These are phyloP conservation scores for Pleurotus eryngii DNA, from an alignment of 768 basidiomycete genomes.

Conservation along the genomic window DNA sequence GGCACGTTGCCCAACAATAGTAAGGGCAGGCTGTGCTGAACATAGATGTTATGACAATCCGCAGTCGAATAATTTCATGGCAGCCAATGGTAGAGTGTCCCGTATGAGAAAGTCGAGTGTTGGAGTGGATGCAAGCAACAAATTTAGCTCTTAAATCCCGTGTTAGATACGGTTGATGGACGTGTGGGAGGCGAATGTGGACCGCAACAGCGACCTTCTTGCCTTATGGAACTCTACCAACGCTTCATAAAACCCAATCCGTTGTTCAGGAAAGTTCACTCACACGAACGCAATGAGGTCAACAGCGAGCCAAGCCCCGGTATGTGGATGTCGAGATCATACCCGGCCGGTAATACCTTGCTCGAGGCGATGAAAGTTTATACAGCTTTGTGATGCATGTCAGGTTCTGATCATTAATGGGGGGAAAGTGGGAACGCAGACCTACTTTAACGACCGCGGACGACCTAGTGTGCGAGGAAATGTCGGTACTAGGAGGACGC, in stretches of 20 bases:
- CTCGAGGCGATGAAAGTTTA: not conserved
- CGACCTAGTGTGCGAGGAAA: too few species aligned
- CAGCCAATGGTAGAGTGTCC: too few species aligned
- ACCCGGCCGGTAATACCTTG: not conserved
- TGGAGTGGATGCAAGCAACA: too few species aligned
- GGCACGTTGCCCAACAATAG: not conserved
- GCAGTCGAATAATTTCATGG: not conserved
- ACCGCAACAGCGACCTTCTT: too few species aligned
- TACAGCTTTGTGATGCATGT: not conserved
- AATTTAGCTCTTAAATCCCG: too few species aligned
- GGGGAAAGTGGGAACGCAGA: not conserved
- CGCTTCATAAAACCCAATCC: too few species aligned
- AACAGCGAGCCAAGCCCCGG: not conserved
- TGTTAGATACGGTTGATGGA: too few species aligned
- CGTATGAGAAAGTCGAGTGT: too few species aligned
- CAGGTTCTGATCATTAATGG: not conserved
- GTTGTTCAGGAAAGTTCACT: not conserved
- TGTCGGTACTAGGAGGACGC: too few species aligned
- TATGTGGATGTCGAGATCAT: not conserved
- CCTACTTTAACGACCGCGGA: too few species aligned
- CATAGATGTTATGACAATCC: not conserved
- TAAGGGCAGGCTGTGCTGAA: not conserved
- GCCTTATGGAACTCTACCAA: too few species aligned
- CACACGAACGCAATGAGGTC: not conserved
- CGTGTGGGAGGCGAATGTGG: too few species aligned